phyloP scores from a whole-genome alignment of 2,329 filamentous ascomycete genomes.

The Ascochyta lentis region DNA sequence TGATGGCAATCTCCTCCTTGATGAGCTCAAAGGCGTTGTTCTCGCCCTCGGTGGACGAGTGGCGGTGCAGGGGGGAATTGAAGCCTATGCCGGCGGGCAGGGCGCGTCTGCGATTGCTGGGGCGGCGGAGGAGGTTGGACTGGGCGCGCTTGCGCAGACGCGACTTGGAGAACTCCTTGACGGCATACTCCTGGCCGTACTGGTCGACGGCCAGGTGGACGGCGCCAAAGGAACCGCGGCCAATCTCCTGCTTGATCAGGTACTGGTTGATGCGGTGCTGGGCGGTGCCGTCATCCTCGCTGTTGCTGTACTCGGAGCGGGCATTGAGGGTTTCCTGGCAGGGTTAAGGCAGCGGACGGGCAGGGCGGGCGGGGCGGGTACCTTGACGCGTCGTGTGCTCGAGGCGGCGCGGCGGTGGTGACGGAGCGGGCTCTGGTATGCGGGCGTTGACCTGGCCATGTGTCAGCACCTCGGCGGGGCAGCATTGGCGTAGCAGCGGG shows the following conservation, averaged over 20 bases:
- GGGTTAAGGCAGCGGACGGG: background rate
- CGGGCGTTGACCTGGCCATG: conserved; percentile 59
- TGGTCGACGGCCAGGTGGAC: conserved; percentile 92
- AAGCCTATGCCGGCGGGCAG: conserved; percentile 61
- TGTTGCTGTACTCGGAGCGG: conserved; percentile 82
- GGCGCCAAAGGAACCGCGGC: conserved; percentile 92
- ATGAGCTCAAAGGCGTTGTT: conserved; percentile 85
- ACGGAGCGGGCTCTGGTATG: conserved; percentile 68
- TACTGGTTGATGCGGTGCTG: conserved; percentile 96
- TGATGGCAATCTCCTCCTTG: conserved; percentile 95
- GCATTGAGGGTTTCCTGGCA: conserved; percentile 88
- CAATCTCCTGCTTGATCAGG: conserved; percentile 91
- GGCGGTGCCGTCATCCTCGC: conserved; percentile 79
- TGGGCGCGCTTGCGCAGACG: conserved; percentile 88
- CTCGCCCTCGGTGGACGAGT: conserved; percentile 62
- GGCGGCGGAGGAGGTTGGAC: conserved; percentile 79
- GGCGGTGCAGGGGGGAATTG: conserved; percentile 69
- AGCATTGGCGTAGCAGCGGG: conserved; percentile 14
- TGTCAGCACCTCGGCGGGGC: conserved; percentile 38
- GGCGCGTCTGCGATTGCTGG: conserved; percentile 61
- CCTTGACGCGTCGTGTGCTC: conserved; percentile 68
- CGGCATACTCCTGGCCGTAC: conserved; percentile 89
- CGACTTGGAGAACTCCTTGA: conserved; percentile 97
- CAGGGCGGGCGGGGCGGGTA: conserved; percentile 32
- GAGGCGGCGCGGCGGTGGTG: conserved; percentile 69